These are phyloP conservation scores for Eimeria maxima DNA, from an alignment of 169 alveolate genomes.

Conservation along the genomic window DNA sequence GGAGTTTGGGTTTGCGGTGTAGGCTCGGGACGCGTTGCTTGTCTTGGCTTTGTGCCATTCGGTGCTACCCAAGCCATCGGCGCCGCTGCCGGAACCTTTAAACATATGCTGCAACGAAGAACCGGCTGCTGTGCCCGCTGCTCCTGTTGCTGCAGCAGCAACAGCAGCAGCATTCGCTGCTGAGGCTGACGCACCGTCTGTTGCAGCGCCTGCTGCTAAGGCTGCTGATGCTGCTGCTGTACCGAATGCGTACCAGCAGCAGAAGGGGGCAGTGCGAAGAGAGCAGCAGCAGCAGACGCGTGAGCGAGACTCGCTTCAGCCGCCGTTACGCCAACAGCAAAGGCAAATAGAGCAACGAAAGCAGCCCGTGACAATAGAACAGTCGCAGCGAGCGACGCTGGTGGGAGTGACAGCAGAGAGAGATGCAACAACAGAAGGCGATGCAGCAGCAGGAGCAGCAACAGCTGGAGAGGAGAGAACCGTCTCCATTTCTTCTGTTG, in stretches of 20 bases:
- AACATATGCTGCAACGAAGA: neutral
- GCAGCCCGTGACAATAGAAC: neutral
- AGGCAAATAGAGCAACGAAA: neutral
- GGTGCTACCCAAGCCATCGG: constrained; percentile 77
- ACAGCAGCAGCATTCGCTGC: too few species aligned
- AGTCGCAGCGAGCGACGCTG: neutral
- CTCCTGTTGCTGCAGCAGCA: neutral
- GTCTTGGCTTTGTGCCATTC: constrained; percentile 83
- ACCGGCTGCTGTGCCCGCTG: constrained; percentile 27
- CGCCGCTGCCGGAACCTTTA: constrained; percentile 41
- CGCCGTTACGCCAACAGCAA: neutral
- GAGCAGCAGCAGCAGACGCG: constrained; percentile 47
- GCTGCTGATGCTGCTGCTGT: constrained; percentile 1
- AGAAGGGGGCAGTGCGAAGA: neutral
- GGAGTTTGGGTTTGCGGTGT: neutral
- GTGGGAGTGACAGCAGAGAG: neutral
- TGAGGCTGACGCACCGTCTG: neutral
- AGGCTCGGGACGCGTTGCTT: constrained; percentile 80
- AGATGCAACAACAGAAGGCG: neutral
- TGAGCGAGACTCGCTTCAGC: neutral
- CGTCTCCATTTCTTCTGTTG: neutral
- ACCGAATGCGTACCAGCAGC: neutral
- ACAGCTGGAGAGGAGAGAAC: neutral
- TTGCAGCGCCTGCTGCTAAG: constrained; percentile 12
- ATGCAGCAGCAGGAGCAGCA: constrained; percentile 10